A percentile compares a stretch with the other conserved stretches of the same genome.
These are phyloP conservation scores for Sclerotinia trifoliorum DNA, from an alignment of 2,329 filamentous ascomycete species.

Conservation along the genomic window DNA sequence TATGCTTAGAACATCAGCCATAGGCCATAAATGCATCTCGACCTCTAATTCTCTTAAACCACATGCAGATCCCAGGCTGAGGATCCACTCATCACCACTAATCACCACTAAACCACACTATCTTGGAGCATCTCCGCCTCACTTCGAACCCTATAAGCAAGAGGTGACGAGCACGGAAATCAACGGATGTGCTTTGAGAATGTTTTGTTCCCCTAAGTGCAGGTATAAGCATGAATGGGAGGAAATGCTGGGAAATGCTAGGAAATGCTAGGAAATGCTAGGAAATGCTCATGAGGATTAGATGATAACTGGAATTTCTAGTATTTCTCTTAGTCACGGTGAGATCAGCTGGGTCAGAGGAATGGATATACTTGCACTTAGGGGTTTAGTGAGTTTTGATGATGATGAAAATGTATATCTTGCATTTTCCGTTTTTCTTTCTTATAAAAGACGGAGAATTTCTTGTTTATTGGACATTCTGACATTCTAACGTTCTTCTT, in stretches of 20 bases:
- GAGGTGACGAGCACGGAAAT: slow-evolving; percentile 15
- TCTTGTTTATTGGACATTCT: neutral
- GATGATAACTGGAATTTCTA: neutral
- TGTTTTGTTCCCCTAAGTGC: slow-evolving; percentile 20
- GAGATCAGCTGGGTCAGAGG: slow-evolving; percentile 10
- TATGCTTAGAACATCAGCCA: slow-evolving; percentile 1
- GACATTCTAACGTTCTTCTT: too few relatives aligned
- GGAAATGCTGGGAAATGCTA: neutral
- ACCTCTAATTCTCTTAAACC: slow-evolving; percentile 3
- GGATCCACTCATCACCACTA: neutral
- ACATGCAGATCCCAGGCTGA: slow-evolving; percentile 4
- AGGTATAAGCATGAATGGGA: neutral
- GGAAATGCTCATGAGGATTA: too few relatives aligned
- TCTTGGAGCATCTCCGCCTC: slow-evolving; percentile 9
- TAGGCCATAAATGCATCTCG: neutral
- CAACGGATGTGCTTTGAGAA: slow-evolving; percentile 4
- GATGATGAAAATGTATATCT: neutral
- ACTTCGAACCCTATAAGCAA: slow-evolving; percentile 19
- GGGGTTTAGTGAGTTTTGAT: slow-evolving; percentile 24
- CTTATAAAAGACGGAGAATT: neutral
- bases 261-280: neutral
- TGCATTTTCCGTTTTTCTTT: neutral
- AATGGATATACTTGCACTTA: slow-evolving; percentile 26
- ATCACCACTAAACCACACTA: neutral
- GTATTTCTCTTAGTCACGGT: slow-evolving; percentile 7